Evolutionary conservation across 163 green algal genomes (phyloP).

Genomic region (Dunaliella salina): DNA sequence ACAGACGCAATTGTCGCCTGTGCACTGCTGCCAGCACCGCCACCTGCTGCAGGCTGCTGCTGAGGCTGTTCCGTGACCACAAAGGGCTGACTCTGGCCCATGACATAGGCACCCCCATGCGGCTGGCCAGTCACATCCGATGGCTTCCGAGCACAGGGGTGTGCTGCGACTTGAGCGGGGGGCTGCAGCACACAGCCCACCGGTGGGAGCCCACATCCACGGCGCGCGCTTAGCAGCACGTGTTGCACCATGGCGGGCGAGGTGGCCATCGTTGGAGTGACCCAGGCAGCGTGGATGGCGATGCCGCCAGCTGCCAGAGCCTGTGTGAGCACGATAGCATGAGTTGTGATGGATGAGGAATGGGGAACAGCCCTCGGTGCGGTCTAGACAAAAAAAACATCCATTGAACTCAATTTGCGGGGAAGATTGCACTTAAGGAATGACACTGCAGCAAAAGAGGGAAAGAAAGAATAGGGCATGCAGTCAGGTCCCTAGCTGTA

Average conservation of each 20-base stretch:
- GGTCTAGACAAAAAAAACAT: no score
- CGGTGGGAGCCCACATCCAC: not conserved
- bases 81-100: not conserved
- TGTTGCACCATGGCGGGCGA: not conserved
- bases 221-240: constrained; percentile 2
- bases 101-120: not conserved
- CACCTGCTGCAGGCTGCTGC: no score
- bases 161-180: not conserved
- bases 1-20: not conserved
- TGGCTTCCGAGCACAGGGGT: not conserved
- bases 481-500: no score
- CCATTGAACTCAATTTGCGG: no score
- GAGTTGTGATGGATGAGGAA: no score
- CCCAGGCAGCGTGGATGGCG: not conserved
- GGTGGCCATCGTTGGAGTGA: not conserved
- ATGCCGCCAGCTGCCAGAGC: not conserved
- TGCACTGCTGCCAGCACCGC: no score
- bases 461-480: no score
- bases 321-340: no score
- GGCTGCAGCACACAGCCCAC: constrained; percentile 5
- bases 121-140: not conserved
- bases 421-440: no score
- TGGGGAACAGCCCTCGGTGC: no score
- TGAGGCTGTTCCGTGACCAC: no score
- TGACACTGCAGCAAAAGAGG: no score